These are phyloP conservation scores for Suhomyces maxii DNA, from an alignment of 1,139 yeast genomes.

Conservation along the genomic window DNA sequence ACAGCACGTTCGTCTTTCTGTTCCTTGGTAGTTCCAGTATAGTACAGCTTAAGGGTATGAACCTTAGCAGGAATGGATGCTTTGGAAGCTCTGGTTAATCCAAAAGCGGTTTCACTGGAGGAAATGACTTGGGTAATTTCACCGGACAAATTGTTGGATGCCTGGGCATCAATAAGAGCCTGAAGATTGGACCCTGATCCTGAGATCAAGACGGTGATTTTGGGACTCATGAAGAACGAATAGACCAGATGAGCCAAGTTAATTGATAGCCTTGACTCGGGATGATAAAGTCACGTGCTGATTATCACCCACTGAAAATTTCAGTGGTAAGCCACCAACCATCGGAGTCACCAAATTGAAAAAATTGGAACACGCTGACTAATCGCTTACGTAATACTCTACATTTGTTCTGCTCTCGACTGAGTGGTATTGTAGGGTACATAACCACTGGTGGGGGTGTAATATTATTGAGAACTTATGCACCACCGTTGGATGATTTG, in stretches of 20 bases:
- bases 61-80: conserved; percentile 67
- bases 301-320: not conserved
- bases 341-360: too few species aligned
- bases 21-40: conserved; percentile 69
- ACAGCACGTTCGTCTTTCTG: conserved; percentile 52
- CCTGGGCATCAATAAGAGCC: conserved; percentile 80
- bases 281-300: conserved; percentile 4
- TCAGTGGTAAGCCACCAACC: not conserved
- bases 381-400: too few species aligned
- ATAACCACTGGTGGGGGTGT: not conserved
- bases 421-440: too few species aligned
- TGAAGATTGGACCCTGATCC: conserved; percentile 95
- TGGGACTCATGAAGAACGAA: conserved; percentile 7
- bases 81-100: conserved; percentile 71
- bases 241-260: not conserved
- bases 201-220: conserved; percentile 77
- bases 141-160: conserved; percentile 48
- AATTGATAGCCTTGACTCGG: conserved; percentile 4
- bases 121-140: conserved; percentile 75
- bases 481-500: too few species aligned
- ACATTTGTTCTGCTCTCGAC: too few species aligned
- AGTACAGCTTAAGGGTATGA: conserved; percentile 75
- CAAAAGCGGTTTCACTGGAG: conserved; percentile 80
- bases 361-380: too few species aligned
- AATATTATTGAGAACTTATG: not conserved